Conservation (phyloP, 208 protist species). For the Crithidia brevicula region DNA sequence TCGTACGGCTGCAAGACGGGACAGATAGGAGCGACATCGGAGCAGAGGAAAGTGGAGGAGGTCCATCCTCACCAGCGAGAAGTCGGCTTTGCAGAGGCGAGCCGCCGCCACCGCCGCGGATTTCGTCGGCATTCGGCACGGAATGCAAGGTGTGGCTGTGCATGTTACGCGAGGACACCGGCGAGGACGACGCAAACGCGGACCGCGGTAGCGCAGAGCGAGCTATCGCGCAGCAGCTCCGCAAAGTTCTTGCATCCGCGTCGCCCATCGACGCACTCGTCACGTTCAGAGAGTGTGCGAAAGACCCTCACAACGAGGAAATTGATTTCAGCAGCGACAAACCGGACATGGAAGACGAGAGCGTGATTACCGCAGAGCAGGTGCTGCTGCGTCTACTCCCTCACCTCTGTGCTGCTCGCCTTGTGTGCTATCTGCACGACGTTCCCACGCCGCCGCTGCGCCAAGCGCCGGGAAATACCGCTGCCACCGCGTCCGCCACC, state of each 20-base stretch:
- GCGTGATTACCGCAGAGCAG: constrained; percentile 24
- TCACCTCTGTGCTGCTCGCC: constrained; percentile 17
- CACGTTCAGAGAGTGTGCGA: constrained; percentile 33
- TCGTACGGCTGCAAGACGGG: constrained; percentile 63
- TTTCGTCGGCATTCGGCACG: constrained; percentile 20
- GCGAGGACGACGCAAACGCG: constrained; percentile 19
- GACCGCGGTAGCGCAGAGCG: constrained; percentile 5
- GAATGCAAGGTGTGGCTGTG: constrained; percentile 66
- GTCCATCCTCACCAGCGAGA: background rate
- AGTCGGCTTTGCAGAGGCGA: background rate
- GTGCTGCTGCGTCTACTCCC: constrained; percentile 34
- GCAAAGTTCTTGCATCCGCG: constrained; percentile 20
- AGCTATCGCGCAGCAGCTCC: constrained; percentile 22
- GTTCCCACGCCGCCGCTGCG: constrained; percentile 10
- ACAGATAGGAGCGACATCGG: constrained; percentile 2
- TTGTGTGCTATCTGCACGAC: constrained; percentile 20
- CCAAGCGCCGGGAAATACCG: background rate
- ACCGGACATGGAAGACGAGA: background rate
- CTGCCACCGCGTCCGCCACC: background rate
- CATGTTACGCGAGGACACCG: constrained; percentile 64
- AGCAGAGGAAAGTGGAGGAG: background rate
- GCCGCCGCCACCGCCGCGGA: constrained; percentile 10
- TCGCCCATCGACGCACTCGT: constrained; percentile 43
- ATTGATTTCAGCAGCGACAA: too few species aligned
- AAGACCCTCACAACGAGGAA: background rate